Base-by-base conservation (phyloP, 148 eudicot species). In the Camellia lanceoleosa region DNA sequence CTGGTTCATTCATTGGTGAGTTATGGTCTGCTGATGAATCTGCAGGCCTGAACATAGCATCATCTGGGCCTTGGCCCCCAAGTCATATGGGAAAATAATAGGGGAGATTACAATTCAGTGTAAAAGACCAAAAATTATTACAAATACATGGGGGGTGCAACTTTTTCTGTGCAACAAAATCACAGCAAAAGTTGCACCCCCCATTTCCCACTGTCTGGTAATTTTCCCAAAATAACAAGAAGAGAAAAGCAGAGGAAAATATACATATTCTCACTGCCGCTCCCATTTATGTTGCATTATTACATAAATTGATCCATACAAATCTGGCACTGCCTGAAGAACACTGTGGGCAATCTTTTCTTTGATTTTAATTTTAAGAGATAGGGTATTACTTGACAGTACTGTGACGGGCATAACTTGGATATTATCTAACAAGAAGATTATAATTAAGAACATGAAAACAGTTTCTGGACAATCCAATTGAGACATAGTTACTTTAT, bases 31-130 rank as follows among this genome's bases (percentile, higher is more conserved):
- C n/a, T 55, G 38, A 42, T 60, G 64, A 58, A 74, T 59, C 66
- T 74, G 46, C 18, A 42, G 66, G 66, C 66, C 41, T 42, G 52
- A 62, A 56, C 14, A 51, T 58, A 19, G 77, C 77, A 56, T 74
- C 66, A 58, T 43, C 52, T 41, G 30, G 77, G 38, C 23, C 66
- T 74, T 74, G 66, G 23, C 77, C 1, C 44, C 14, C 4, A 19
- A 9, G 38, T 30, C 38, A 74, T 3, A 0, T 43, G 52, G 11
- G 77, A 42, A 38, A 59, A 43, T 4, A 3, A 14, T 58, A 30
- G 38, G 38, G 38, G 38, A 30, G 38, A 30, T 30, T 30, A 30
- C 38, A 30, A 30, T 30, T 30, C 38, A 30, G 38, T 30, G 38
- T 30, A 30, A 30, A 30, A 30, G 38, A 30, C 38, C 38, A 30